Evolutionary conservation across 2,329 filamentous ascomycete species (phyloP).

Genomic region (Periconia sp.): DNA sequence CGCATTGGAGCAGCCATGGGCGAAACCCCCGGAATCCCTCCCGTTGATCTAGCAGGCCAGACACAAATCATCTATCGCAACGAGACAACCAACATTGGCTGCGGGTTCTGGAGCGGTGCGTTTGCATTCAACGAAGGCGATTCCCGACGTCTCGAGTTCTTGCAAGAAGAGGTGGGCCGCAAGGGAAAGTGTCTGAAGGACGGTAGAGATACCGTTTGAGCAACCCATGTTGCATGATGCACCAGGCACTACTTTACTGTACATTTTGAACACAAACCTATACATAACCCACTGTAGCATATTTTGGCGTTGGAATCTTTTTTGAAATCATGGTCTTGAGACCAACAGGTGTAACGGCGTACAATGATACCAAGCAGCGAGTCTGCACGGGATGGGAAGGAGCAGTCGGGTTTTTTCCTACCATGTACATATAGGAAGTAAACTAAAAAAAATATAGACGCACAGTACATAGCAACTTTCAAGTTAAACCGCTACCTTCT

Average conservation of each 20-base stretch:
- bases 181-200: conserved; percentile 47
- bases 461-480: too few species aligned
- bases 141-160: conserved; percentile 33
- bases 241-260: too few species aligned
- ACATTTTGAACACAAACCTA: neutral
- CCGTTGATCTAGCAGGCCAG: conserved; percentile 43
- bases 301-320: neutral
- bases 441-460: too few species aligned
- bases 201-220: conserved; percentile 14
- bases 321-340: too few species aligned
- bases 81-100: conserved; percentile 47
- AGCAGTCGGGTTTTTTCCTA: too few species aligned
- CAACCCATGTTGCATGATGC: neutral
- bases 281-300: neutral
- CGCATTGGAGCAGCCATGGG: conserved; percentile 37
- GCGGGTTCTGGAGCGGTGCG: conserved; percentile 48
- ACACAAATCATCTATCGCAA: conserved; percentile 37
- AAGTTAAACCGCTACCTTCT: too few species aligned
- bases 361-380: too few species aligned
- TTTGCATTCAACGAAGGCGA: conserved; percentile 44
- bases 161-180: conserved; percentile 46
- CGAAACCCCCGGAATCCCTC: conserved; percentile 36
- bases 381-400: too few species aligned
- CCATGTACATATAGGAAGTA: too few species aligned
- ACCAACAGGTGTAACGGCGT: too few species aligned